Percentiles rank a stretch among this genome's conserved stretches.
phyloP scores from a whole-genome alignment of 169 alveolate species.

The Plasmodium blacklocki region DNA sequence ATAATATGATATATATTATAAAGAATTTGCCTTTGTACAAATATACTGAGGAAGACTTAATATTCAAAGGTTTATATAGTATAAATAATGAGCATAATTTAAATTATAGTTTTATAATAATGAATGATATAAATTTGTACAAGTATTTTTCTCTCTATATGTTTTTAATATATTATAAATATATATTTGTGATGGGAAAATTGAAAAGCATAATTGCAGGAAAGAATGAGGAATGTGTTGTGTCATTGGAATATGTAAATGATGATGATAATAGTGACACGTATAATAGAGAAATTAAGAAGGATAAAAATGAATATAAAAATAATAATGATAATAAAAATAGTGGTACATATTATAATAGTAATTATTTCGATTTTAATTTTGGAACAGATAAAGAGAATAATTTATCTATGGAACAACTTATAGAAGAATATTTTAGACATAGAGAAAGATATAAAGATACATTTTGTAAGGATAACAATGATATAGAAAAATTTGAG shows the following conservation, averaged over 20 bases:
- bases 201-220: slow-evolving; percentile 17
- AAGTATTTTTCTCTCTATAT: slow-evolving; percentile 57
- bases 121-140: slow-evolving; percentile 70
- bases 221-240: neutral
- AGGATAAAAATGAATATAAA: neutral
- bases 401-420: slow-evolving; percentile 19
- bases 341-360: no score
- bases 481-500: slow-evolving; percentile 26
- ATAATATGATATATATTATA: slow-evolving; percentile 45
- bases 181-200: slow-evolving; percentile 15
- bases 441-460: slow-evolving; percentile 9
- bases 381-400: slow-evolving; percentile 21
- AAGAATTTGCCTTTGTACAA: slow-evolving; percentile 65
- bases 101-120: slow-evolving; percentile 38
- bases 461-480: slow-evolving; percentile 6
- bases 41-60: slow-evolving; percentile 54
- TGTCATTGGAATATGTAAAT: neutral
- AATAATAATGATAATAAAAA: neutral
- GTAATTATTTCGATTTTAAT: no score
- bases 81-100: slow-evolving; percentile 44
- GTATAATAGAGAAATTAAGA: neutral
- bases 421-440: slow-evolving; percentile 53
- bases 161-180: slow-evolving; percentile 68
- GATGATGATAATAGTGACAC: neutral
- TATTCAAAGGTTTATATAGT: slow-evolving; percentile 66